A percentile compares a stretch with the other conserved stretches of the same genome.
Evolutionary conservation across 345 rosid genomes (phyloP).

Genomic region (Moricandia arvensis): DNA sequence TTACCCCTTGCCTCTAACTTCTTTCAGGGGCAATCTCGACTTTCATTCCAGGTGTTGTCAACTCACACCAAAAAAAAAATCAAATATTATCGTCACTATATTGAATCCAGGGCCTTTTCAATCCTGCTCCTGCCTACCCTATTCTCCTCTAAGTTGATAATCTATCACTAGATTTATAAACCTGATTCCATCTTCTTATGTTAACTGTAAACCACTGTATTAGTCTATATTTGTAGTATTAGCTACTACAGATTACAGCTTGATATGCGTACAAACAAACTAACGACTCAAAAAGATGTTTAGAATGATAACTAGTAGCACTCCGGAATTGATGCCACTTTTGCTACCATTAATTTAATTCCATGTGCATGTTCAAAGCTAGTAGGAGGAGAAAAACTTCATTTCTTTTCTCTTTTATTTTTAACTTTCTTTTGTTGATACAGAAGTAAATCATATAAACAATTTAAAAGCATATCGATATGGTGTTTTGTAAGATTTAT

Average conservation of each 20-base stretch:
- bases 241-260: background rate
- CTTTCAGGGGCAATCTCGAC: constrained; percentile 34
- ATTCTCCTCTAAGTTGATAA: constrained; percentile 14
- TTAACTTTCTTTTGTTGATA: too few species aligned
- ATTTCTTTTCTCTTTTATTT: too few species aligned
- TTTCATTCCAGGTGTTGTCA: constrained; percentile 52
- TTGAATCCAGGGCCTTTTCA: constrained; percentile 6
- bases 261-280: background rate
- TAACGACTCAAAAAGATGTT: constrained; percentile 2
- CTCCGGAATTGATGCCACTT: constrained; percentile 7
- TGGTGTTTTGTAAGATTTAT: too few species aligned
- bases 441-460: background rate
- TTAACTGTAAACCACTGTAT: constrained; percentile 27
- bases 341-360: background rate
- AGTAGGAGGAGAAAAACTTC: background rate
- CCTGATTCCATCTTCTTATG: constrained; percentile 5
- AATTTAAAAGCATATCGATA: background rate
- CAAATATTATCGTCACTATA: constrained; percentile 25
- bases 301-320: background rate
- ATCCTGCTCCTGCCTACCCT: constrained; percentile 17
- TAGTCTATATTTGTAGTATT: background rate
- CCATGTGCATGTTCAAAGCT: constrained; percentile 4
- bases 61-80: constrained; percentile 40
- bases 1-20: constrained; percentile 26
- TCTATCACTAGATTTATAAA: constrained; percentile 2